phyloP scores from a whole-genome alignment of 2,329 filamentous ascomycete genomes.

The Furcasterigmium furcatum region DNA sequence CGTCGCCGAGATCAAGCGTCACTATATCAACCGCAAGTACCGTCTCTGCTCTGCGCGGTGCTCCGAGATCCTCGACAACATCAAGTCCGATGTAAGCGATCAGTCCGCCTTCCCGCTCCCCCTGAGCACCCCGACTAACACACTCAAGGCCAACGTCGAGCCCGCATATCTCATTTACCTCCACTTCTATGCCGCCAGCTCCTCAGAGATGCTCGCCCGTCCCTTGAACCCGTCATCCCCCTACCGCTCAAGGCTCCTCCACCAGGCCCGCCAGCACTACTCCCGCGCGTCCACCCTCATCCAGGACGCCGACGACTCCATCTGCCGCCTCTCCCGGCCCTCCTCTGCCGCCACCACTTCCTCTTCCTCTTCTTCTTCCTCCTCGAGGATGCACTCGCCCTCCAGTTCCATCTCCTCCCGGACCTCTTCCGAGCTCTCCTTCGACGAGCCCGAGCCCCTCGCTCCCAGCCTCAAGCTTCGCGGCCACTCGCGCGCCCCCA shows the following conservation, averaged over 20 bases:
- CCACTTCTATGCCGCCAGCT: conserved; percentile 60
- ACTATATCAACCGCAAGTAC: conserved; percentile 47
- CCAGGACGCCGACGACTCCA: conserved; percentile 40
- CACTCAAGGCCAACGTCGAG: conserved; percentile 35
- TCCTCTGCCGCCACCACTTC: conserved; percentile 23
- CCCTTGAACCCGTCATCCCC: conserved; percentile 41
- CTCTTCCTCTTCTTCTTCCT: conserved; percentile 17
- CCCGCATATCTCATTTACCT: conserved; percentile 56
- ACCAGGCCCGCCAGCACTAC: conserved; percentile 51
- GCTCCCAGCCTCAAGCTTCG: conserved; percentile 3
- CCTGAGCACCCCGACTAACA: not conserved
- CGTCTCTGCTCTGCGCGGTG: conserved; percentile 51
- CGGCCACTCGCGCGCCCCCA: conserved; percentile 13
- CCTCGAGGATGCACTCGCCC: conserved; percentile 41
- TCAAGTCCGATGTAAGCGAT: conserved; percentile 39
- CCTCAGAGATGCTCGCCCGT: conserved; percentile 53
- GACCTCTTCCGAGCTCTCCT: conserved; percentile 40
- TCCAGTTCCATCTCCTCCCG: conserved; percentile 36
- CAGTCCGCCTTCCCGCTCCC: not conserved
- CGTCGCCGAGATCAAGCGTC: conserved; percentile 50
- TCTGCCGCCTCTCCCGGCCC: conserved; percentile 34
- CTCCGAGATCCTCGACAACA: conserved; percentile 46
- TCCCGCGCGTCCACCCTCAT: conserved; percentile 44
- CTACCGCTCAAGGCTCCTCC: conserved; percentile 43
- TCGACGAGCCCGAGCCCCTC: conserved; percentile 35